These are phyloP conservation scores for Westerdykella ornata DNA, from an alignment of 2,329 filamentous ascomycete species.

Conservation along the genomic window DNA sequence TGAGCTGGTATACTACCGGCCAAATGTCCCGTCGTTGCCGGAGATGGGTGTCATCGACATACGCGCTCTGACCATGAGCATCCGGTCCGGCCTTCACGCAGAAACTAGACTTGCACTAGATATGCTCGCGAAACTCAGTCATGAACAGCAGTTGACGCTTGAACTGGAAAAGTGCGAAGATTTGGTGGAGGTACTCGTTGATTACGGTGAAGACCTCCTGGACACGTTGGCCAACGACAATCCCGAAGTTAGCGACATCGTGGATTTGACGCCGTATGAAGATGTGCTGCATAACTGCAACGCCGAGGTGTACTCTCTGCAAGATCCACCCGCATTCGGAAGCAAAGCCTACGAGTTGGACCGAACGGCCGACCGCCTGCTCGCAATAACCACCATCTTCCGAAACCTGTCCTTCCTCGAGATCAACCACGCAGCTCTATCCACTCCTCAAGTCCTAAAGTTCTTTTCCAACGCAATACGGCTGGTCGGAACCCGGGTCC, in stretches of 20 bases:
- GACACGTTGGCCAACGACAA: slow-evolving; percentile 79
- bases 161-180: slow-evolving; percentile 55
- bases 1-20: slow-evolving; percentile 59
- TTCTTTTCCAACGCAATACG: slow-evolving; percentile 78
- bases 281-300: slow-evolving; percentile 76
- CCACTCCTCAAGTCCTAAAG: slow-evolving; percentile 70
- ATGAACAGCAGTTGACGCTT: slow-evolving; percentile 28
- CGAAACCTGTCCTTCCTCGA: slow-evolving; percentile 85
- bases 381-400: slow-evolving; percentile 86
- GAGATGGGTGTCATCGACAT: slow-evolving; percentile 89
- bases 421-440: slow-evolving; percentile 68
- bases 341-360: slow-evolving; percentile 74
- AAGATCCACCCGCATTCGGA: slow-evolving; percentile 67
- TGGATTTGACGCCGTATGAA: slow-evolving; percentile 78
- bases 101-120: slow-evolving; percentile 90
- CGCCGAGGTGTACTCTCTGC: slow-evolving; percentile 63
- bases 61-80: slow-evolving; percentile 76
- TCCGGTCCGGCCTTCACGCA: slow-evolving; percentile 82
- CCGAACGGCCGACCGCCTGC: slow-evolving; percentile 74
- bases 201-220: slow-evolving; percentile 84
- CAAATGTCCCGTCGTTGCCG: slow-evolving; percentile 64
- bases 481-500: slow-evolving; percentile 80
- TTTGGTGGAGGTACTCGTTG: slow-evolving; percentile 76
- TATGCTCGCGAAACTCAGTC: slow-evolving; percentile 66
- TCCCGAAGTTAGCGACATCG: slow-evolving; percentile 77